phyloP scores from a whole-genome alignment of 371 early-diverging fungal genomes.

The Rhizopus delemar region DNA sequence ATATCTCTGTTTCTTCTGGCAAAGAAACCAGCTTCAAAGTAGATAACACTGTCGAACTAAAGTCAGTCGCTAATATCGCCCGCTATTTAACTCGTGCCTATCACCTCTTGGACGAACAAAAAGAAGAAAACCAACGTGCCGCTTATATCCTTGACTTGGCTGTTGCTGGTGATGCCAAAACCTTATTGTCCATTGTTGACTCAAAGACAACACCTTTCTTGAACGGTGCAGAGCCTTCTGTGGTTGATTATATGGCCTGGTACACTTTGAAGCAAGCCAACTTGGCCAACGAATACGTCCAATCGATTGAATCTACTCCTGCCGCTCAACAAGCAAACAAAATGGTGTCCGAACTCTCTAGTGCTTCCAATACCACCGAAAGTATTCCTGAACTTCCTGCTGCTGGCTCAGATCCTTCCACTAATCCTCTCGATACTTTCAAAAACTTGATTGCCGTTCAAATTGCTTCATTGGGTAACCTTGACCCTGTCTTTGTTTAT shows the following conservation, averaged over 20 bases:
- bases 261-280: constrained; percentile 41
- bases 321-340: constrained; percentile 39
- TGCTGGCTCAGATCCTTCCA: constrained; percentile 50
- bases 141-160: constrained; percentile 27
- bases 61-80: constrained; percentile 10
- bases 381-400: constrained; percentile 43
- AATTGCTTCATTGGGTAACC: constrained; percentile 46
- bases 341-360: constrained; percentile 24
- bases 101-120: constrained; percentile 24
- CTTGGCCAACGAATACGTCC: constrained; percentile 31
- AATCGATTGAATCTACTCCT: constrained; percentile 35
- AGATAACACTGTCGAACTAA: constrained; percentile 6
- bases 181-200: constrained; percentile 15
- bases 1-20: constrained; percentile 16
- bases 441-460: constrained; percentile 56
- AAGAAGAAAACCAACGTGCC: constrained; percentile 19
- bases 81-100: constrained; percentile 26
- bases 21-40: constrained; percentile 15
- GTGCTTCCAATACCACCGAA: constrained; percentile 26
- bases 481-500: constrained; percentile 51
- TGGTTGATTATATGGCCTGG: constrained; percentile 54
- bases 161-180: constrained; percentile 7
- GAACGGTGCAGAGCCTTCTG: constrained; percentile 34
- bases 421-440: constrained; percentile 60
- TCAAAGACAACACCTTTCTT: constrained; percentile 35